Evolutionary conservation across 1,284 basidiomycete species (phyloP).

Genomic region (Amylostereum chailletii): DNA sequence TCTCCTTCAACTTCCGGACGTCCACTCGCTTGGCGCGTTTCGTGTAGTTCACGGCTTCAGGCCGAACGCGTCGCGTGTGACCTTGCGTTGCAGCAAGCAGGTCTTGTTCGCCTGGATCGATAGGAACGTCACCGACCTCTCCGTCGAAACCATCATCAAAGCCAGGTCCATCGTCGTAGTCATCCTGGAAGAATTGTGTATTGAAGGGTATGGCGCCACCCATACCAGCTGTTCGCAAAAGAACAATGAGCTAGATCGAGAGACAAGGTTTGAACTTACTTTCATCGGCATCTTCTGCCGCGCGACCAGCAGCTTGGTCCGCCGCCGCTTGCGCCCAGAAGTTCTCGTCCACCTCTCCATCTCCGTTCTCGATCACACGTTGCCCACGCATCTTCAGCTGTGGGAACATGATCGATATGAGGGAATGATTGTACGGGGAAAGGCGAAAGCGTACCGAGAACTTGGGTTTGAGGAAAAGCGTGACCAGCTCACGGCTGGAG

Average conservation of each 20-base stretch:
- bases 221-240: constrained; percentile 27
- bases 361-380: constrained; percentile 49
- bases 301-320: constrained; percentile 57
- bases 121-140: constrained; percentile 39
- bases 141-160: constrained; percentile 66
- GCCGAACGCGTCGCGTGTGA: constrained; percentile 71
- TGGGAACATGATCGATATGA: neutral
- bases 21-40: constrained; percentile 97
- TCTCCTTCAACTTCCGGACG: constrained; percentile 94
- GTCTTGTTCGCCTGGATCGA: constrained; percentile 75
- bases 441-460: constrained; percentile 58
- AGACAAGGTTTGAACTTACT: constrained; percentile 31
- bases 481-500: constrained; percentile 80
- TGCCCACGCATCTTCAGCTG: constrained; percentile 79
- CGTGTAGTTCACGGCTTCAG: constrained; percentile 91
- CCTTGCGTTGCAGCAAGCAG: constrained; percentile 76
- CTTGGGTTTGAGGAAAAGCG: constrained; percentile 93
- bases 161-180: constrained; percentile 72
- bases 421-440: constrained; percentile 1
- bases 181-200: constrained; percentile 97
- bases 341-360: constrained; percentile 86
- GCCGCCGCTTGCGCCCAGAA: constrained; percentile 94
- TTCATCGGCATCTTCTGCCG: constrained; percentile 51
- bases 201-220: constrained; percentile 72
- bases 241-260: neutral